Evolutionary conservation across 2,329 filamentous ascomycete genomes (phyloP), one percentile per base, ranked within the genome.

Genomic region (Rhynchosporium secalis): DNA sequence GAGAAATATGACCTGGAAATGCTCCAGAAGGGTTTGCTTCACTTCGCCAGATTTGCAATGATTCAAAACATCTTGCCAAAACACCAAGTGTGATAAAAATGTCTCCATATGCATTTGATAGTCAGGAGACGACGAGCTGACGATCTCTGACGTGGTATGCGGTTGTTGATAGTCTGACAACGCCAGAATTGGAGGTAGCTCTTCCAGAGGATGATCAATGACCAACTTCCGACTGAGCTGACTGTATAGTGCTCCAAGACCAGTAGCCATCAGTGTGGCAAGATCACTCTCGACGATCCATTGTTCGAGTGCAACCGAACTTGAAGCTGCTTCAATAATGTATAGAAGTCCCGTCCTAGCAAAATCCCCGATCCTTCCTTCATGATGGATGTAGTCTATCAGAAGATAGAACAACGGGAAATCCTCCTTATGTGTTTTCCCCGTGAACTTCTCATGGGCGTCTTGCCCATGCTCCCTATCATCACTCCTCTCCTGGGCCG

Each of bases 211-310:
- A 74, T 93, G 86, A 65, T 92, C 83, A 66, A 96, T 88, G 58
- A 94, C 90, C 64, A 96, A 81, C 78, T 96, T 92, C 65, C 90
- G 86, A 70, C 85, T 87, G 65, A 87, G 77, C 69, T 87, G 84
- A 69, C 82, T 86, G 74, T 87, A 85, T 52, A 88, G 72, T 81
- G 84, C 95, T 15, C 95, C 95, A 0, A 99, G 78, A 0, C 95
- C 95, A 0, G 92, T 98, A 3, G 95, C 95, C 95, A 99, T 98
- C 67, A 98, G 80, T 0, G 95, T 98, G 12, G 95, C 95, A 58
- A 99, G 80, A 74, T 99, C 95, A 75, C 94, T 97, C 73, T 96
- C 93, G 52, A 98, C 92, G 67, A 99, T 91, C 95, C 95, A 99
- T 72, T 92, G 90, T 77, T 99, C 95, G 63, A 99, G 76, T 0